Evolutionary conservation across 1,284 basidiomycete species (phyloP), one percentile per base, ranked within the genome.

Genomic region (Sanghuangporus baumii): DNA sequence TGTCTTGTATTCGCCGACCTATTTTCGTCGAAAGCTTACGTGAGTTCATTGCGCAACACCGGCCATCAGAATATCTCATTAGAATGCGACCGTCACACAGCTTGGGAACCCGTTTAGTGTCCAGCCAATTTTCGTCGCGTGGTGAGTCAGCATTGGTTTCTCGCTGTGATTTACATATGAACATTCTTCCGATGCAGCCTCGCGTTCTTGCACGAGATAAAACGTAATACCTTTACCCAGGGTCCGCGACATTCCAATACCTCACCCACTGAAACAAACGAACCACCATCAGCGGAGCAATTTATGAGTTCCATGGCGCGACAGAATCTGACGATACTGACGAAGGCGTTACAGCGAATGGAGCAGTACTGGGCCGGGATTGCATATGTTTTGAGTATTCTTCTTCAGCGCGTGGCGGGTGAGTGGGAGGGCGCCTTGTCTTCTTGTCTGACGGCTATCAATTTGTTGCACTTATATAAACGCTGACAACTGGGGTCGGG

Each of bases 311-410:
- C 73, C n/a, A 70, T 75, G 68, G 71, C 74, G 3, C 68, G 70
- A 57, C 59, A 78, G 66, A 75, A 74, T 63, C 67, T 78, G 31
- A 66, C 66, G 3, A 71, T 73, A 7, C 58, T 77, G 18, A 66
- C 73, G 8, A 71, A 73, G 43, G 74, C 75, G 8, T 59, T 74
- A 3, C 64, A 71, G 23, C 68, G 70, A 37, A 74, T 76, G 72
- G 75, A 76, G 65, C 68, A 71, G 31, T 73, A 72, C 57, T 78
- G 76, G 76, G 74, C 75, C 3, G 75, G 76, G 2, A 72, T 72
- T 8, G 65, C 65, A 2, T 74, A 74, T 58, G 75, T 76, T 0
- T 66, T 69, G 16, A 70, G 55, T 34, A 62, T 74, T 7, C 66
- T 76, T 18, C 72, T 75, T 12, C 48, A 60, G 8, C 59, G 59